phyloP scores from a whole-genome alignment of 371 early-diverging fungal genomes.

The Mortierella sp. region DNA sequence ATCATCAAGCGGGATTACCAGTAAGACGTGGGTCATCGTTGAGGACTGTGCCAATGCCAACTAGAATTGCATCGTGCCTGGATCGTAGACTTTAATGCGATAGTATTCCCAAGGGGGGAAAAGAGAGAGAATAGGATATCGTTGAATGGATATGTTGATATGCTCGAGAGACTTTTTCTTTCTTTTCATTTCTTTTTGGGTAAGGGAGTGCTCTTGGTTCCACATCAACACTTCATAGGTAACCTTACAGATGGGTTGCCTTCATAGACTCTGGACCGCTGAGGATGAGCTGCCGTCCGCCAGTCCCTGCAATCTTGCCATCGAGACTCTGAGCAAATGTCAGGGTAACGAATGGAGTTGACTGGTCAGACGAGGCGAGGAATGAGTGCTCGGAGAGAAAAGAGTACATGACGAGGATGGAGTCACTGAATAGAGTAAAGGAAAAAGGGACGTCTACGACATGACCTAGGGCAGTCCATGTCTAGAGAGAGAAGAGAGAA shows the following conservation, averaged over 20 bases:
- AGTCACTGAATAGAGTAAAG: not conserved
- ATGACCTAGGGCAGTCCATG: too few species aligned
- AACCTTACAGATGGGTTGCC: conserved; percentile 79
- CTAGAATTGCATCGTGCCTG: conserved; percentile 85
- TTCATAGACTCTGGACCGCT: conserved; percentile 82
- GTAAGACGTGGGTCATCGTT: conserved; percentile 90
- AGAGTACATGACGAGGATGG: conserved; percentile 11
- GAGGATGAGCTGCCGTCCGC: conserved; percentile 71
- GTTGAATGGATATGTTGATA: too few species aligned
- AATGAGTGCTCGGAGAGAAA: conserved; percentile 34
- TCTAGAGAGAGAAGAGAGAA: conserved; percentile 6
- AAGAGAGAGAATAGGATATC: conserved; percentile 19
- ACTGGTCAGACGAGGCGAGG: not conserved
- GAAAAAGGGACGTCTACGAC: not conserved
- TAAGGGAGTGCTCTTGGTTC: too few species aligned
- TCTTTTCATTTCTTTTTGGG: too few species aligned
- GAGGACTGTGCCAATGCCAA: conserved; percentile 88
- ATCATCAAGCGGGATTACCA: conserved; percentile 55
- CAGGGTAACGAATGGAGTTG: conserved; percentile 69
- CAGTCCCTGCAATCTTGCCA: conserved; percentile 77
- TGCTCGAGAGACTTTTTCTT: too few species aligned
- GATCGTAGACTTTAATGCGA: conserved; percentile 67
- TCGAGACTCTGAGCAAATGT: conserved; percentile 94
- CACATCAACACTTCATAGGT: too few species aligned
- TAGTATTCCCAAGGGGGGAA: too few species aligned